Evolutionary conservation across 192 early-diverging fungal species (phyloP).

Genomic region (Geranomyces michiganensis): DNA sequence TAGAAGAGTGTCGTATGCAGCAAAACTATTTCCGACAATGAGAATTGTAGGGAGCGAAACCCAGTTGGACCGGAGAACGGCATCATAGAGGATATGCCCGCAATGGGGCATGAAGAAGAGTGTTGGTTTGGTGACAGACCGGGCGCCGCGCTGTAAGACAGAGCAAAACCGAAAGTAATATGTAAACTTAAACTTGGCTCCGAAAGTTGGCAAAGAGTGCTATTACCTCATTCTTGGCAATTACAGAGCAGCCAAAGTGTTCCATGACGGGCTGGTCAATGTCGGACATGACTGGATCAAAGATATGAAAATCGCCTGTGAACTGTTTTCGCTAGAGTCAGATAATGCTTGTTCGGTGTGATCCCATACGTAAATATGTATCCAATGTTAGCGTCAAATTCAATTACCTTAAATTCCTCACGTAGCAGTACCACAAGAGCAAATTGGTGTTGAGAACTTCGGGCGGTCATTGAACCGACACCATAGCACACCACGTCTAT

Average conservation of each 20-base stretch:
- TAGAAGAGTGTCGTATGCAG: constrained; percentile 23
- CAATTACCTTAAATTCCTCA: constrained; percentile 22
- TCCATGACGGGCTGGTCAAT: constrained; percentile 21
- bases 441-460: constrained; percentile 5
- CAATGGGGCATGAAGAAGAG: constrained; percentile 51
- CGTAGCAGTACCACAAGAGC: constrained; percentile 26
- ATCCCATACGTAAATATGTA: too few species aligned
- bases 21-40: constrained; percentile 44
- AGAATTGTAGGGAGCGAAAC: constrained; percentile 7
- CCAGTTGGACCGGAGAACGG: constrained; percentile 42
- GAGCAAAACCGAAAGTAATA: neutral
- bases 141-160: constrained; percentile 26
- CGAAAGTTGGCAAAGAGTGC: too few species aligned
- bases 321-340: neutral
- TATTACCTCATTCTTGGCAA: constrained; percentile 35
- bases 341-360: too few species aligned
- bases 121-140: constrained; percentile 11
- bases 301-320: constrained; percentile 13
- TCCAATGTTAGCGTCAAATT: too few species aligned
- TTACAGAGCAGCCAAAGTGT: constrained; percentile 14
- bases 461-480: constrained; percentile 11
- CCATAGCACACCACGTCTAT: constrained; percentile 24
- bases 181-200: neutral
- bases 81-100: constrained; percentile 39
- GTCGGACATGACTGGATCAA: constrained; percentile 40